A percentile compares a stretch with the other conserved stretches of the same genome.
These are phyloP conservation scores for Kazachstania sp. DNA, from an alignment of 1,139 yeast species.

Conservation along the genomic window DNA sequence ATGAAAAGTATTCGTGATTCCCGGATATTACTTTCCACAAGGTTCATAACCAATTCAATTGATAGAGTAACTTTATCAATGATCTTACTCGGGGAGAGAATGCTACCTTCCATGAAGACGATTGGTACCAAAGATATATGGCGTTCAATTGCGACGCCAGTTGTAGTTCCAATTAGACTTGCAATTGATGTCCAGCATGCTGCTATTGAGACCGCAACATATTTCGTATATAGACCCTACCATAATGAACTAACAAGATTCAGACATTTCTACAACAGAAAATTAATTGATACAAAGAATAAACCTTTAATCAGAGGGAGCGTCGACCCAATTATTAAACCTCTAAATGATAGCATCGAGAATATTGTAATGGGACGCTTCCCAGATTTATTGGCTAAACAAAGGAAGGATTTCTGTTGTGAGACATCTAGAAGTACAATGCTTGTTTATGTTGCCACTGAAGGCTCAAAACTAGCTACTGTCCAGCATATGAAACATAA, in stretches of 20 bases:
- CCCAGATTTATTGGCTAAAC: constrained; percentile 41
- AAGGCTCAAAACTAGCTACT: constrained; percentile 27
- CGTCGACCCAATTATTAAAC: constrained; percentile 54
- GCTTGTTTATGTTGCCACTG: constrained; percentile 23
- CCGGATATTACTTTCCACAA: constrained; percentile 31
- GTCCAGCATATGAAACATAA: constrained; percentile 16
- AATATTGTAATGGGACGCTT: constrained; percentile 37
- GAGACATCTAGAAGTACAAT: constrained; percentile 44
- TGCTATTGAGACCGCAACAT: constrained; percentile 20
- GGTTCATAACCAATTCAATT: constrained; percentile 32
- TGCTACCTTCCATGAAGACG: constrained; percentile 31
- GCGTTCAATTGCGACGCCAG: constrained; percentile 28
- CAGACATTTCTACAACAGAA: constrained; percentile 37
- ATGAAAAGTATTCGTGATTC: constrained; percentile 30
- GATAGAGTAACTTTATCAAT: constrained; percentile 31
- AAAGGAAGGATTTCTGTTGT: constrained; percentile 40
- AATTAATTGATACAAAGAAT: constrained; percentile 47
- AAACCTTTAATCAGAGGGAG: constrained; percentile 52
- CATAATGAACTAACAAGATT: constrained; percentile 35
- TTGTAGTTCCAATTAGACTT: constrained; percentile 19
- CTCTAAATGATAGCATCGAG: constrained; percentile 49
- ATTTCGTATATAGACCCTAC: constrained; percentile 39
- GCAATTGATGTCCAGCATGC: constrained; percentile 27
- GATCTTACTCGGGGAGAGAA: constrained; percentile 28
- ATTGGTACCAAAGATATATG: constrained; percentile 28